Conservation (phyloP, 331 rosid genomes). For the Stylosanthes scabra region DNA sequence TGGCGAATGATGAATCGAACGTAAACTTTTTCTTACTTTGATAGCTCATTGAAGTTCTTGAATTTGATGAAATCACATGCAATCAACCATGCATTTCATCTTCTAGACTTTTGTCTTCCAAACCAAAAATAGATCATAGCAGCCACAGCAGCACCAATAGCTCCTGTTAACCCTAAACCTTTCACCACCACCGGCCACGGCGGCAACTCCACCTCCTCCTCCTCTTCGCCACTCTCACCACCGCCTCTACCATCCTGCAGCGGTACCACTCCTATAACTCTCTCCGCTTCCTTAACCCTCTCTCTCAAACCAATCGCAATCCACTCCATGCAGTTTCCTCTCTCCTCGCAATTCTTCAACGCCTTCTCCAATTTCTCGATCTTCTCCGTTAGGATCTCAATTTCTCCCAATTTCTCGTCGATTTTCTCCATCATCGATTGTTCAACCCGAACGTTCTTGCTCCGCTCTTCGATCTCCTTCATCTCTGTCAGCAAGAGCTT, state of each 20-base stretch:
- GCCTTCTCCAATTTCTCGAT: constrained; percentile 51
- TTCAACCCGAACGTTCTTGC: constrained; percentile 67
- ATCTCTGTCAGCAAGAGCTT: constrained; percentile 59
- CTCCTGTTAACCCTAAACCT: constrained; percentile 57
- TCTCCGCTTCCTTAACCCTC: neutral
- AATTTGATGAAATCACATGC: no score
- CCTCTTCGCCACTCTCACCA: constrained; percentile 8
- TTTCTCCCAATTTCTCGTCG: constrained; percentile 63
- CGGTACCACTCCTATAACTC: neutral
- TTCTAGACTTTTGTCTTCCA: constrained; percentile 50
- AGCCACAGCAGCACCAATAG: constrained; percentile 46
- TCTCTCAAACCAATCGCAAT: constrained; percentile 43
- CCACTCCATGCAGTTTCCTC: constrained; percentile 47
- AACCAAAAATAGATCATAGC: constrained; percentile 45
- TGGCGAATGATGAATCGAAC: no score
- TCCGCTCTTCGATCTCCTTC: constrained; percentile 70
- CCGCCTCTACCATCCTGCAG: neutral
- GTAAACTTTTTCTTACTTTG: no score
- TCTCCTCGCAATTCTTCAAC: constrained; percentile 46
- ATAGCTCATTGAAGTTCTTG: no score
- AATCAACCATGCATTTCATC: no score
- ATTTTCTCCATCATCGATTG: constrained; percentile 67
- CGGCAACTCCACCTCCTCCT: constrained; percentile 25
- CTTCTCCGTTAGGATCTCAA: constrained; percentile 36
- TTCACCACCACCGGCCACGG: constrained; percentile 58